phyloP scores from a whole-genome alignment of 169 alveolate species.

The Plasmodium vivax region DNA sequence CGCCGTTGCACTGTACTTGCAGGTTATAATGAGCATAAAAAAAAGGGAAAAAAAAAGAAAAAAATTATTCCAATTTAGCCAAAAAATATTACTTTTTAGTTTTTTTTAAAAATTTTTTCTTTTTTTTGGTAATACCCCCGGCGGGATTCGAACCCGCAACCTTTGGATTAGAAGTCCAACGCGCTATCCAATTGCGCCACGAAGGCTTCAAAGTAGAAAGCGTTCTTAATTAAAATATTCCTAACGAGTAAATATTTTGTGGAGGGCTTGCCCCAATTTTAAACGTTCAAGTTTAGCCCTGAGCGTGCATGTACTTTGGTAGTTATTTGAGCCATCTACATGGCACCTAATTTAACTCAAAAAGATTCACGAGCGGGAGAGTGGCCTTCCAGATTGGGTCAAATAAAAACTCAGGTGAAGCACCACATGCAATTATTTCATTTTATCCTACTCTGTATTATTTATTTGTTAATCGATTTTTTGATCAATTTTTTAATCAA shows the following conservation, averaged over 20 bases:
- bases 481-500: too few species aligned
- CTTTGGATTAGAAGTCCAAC: conserved; percentile 96
- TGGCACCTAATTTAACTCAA: not conserved
- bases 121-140: conserved; percentile 78
- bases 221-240: not conserved
- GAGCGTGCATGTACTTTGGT: not conserved
- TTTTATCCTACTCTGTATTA: not conserved
- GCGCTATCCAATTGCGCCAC: conserved; percentile 96
- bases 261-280: not conserved
- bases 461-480: too few species aligned
- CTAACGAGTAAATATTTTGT: not conserved
- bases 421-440: not conserved
- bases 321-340: not conserved
- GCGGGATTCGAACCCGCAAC: conserved; percentile 96
- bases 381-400: not conserved
- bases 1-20: not conserved
- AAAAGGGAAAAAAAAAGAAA: too few species aligned
- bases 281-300: not conserved
- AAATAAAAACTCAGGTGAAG: not conserved
- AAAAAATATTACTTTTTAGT: not conserved
- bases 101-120: not conserved
- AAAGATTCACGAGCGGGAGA: not conserved
- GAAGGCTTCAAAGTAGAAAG: conserved; percentile 20
- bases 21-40: not conserved
- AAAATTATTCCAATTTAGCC: too few species aligned